Percentiles rank a stretch among this genome's conserved stretches.
phyloP scores from a whole-genome alignment of 2,329 filamentous ascomycete species.

The Lasiodiplodia sp. region DNA sequence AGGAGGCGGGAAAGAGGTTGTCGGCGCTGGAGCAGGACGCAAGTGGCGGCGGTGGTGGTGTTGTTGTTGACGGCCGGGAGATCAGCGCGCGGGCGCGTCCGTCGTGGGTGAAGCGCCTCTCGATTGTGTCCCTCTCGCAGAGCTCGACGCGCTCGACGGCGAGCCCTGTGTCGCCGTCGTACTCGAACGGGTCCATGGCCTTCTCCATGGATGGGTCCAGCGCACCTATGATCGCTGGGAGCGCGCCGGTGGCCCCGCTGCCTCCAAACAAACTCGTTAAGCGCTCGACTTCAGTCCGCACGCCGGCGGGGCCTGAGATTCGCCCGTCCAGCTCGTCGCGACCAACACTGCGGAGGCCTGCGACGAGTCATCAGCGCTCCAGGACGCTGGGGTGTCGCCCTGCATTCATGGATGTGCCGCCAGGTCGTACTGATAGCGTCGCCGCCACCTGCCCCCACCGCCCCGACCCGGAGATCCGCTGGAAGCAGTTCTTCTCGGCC shows the following conservation, averaged over 20 bases:
- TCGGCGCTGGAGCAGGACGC: conserved; percentile 23
- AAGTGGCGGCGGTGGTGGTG: conserved; percentile 19
- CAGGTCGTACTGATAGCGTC: conserved; percentile 34
- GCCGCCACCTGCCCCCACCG: conserved; percentile 16
- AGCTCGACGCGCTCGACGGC: conserved; percentile 70
- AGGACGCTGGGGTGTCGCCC: conserved; percentile 69
- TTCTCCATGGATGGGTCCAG: conserved; percentile 62
- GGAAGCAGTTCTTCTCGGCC: conserved; percentile 48
- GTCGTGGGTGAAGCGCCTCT: conserved; percentile 78
- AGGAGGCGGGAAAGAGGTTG: conserved; percentile 31
- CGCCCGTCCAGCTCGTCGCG: conserved; percentile 67
- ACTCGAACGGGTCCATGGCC: conserved; percentile 65
- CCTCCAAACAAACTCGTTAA: conserved; percentile 82
- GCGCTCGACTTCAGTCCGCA: conserved; percentile 66
- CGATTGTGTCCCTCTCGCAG: conserved; percentile 70
- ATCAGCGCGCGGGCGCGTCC: conserved; percentile 49
- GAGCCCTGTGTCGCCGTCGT: conserved; percentile 70
- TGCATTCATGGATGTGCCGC: conserved; percentile 41
- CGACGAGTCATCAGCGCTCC: conserved; percentile 80
- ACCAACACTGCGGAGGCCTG: conserved; percentile 73
- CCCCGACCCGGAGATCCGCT: conserved; percentile 36
- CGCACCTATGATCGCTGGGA: conserved; percentile 65
- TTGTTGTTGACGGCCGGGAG: conserved; percentile 37
- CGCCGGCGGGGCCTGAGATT: conserved; percentile 52
- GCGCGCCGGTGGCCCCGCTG: conserved; percentile 49